Percentiles rank a stretch among this genome's conserved stretches.
Evolutionary conservation across 352 stramenopile species (phyloP).

Genomic region (Phytophthora hybrid): DNA sequence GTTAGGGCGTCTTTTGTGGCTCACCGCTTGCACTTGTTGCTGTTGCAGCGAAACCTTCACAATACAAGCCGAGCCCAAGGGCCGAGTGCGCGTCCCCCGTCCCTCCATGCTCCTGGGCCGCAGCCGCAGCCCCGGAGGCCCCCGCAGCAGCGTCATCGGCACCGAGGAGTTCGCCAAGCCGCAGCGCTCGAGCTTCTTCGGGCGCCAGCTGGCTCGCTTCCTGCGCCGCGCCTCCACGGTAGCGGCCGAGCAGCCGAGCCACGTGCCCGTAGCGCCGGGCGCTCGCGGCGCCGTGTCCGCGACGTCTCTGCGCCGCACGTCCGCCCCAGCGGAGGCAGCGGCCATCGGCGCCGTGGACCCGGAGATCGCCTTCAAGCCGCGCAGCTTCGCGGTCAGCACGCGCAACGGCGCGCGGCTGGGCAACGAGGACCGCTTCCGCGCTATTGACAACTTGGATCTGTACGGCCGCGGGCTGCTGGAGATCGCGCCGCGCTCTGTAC

Average conservation of each 20-base stretch:
- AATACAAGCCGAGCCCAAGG: slow-evolving; percentile 14
- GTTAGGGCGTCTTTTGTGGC: slow-evolving; percentile 27
- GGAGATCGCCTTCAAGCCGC: slow-evolving; percentile 56
- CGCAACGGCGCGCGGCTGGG: slow-evolving; percentile 50
- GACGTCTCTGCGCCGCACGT: slow-evolving; percentile 15
- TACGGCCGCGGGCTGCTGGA: slow-evolving; percentile 60
- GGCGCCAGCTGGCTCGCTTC: slow-evolving; percentile 54
- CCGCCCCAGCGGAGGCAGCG: background rate
- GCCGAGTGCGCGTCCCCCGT: slow-evolving; percentile 5
- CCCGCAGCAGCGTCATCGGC: slow-evolving; percentile 35
- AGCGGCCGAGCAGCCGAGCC: slow-evolving; percentile 16
- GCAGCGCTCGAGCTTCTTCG: slow-evolving; percentile 56
- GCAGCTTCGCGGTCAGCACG: slow-evolving; percentile 50
- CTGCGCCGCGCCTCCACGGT: slow-evolving; percentile 57
- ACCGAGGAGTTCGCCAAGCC: slow-evolving; percentile 42
- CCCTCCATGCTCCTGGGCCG: slow-evolving; percentile 39
- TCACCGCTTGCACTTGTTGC: slow-evolving; percentile 19
- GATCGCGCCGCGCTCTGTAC: slow-evolving; percentile 38
- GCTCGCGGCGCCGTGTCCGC: slow-evolving; percentile 4
- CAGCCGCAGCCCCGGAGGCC: slow-evolving; percentile 23
- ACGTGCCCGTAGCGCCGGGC: background rate
- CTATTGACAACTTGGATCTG: slow-evolving; percentile 74
- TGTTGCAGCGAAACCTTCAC: slow-evolving; percentile 8
- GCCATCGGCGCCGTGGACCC: slow-evolving; percentile 51
- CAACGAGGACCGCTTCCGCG: slow-evolving; percentile 81